A percentile compares a stretch with the other conserved stretches of the same genome.
Evolutionary conservation across 768 basidiomycete genomes (phyloP).

Genomic region (Tylopilus vinaceipallidus): DNA sequence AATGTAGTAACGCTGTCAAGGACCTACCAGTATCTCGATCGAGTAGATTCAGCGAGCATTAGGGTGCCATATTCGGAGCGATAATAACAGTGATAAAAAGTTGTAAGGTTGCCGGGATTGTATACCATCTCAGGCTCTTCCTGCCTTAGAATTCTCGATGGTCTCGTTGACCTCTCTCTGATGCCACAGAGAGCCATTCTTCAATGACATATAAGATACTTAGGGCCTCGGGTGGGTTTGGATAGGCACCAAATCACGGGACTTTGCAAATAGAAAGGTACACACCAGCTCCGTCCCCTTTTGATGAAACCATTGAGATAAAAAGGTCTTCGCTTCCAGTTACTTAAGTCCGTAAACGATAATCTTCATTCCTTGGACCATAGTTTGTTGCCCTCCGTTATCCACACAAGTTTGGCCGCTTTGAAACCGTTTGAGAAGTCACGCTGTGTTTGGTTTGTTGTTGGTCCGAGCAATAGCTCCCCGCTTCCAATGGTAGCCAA

Average conservation of each 20-base stretch:
- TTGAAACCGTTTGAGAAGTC: conserved; percentile 13
- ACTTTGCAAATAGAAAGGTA: background rate
- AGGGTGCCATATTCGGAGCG: conserved; percentile 35
- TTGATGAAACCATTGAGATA: background rate
- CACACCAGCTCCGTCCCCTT: background rate
- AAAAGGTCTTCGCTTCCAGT: background rate
- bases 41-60: conserved; percentile 41
- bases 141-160: background rate
- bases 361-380: conserved; percentile 8
- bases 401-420: conserved; percentile 11
- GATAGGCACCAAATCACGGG: too few relatives aligned
- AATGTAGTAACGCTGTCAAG: background rate
- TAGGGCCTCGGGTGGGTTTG: too few relatives aligned
- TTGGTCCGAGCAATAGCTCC: too few relatives aligned
- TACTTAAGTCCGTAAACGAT: conserved; percentile 15
- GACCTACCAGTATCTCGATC: conserved; percentile 11
- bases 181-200: conserved; percentile 19
- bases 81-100: conserved; percentile 34
- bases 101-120: conserved; percentile 35
- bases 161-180: conserved; percentile 11
- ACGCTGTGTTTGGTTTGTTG: too few relatives aligned
- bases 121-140: conserved; percentile 37
- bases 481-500: too few relatives aligned
- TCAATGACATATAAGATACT: background rate
- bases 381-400: conserved; percentile 20